Evolutionary conservation across 768 basidiomycete species (phyloP).

Genomic region (Leccinum truebloodii): DNA sequence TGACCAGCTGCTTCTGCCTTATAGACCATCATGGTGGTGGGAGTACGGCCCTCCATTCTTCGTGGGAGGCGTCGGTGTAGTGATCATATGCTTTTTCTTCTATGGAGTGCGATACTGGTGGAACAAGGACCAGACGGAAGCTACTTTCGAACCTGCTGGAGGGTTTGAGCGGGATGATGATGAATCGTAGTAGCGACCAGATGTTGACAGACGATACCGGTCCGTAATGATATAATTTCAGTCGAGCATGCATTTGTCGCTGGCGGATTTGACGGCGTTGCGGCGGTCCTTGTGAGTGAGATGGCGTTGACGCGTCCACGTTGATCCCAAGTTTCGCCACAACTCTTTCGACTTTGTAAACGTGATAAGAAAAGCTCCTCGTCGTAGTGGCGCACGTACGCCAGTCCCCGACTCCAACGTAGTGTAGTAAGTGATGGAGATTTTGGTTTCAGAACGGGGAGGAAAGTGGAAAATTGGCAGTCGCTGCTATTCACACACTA

Average conservation of each 20-base stretch:
- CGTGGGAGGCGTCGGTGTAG: constrained; percentile 58
- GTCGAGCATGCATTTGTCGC: constrained; percentile 50
- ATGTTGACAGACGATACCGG: constrained; percentile 19
- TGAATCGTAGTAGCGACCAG: constrained; percentile 28
- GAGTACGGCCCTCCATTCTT: constrained; percentile 70
- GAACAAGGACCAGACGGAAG: constrained; percentile 74
- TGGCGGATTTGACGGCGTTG: constrained; percentile 89
- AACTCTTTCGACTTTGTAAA: constrained; percentile 74
- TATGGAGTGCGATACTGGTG: constrained; percentile 70
- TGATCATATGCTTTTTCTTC: constrained; percentile 69
- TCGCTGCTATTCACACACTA: too few relatives aligned
- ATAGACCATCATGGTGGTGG: constrained; percentile 83
- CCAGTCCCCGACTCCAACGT: too few relatives aligned
- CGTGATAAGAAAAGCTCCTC: too few relatives aligned
- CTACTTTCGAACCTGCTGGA: constrained; percentile 88
- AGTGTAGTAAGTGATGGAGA: too few relatives aligned
- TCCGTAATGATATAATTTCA: not conserved
- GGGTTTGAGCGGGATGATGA: constrained; percentile 66
- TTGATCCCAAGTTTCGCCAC: constrained; percentile 13
- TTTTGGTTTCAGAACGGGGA: too few relatives aligned
- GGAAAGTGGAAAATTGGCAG: too few relatives aligned
- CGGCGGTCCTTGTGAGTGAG: constrained; percentile 85
- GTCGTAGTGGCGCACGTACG: too few relatives aligned
- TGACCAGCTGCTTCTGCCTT: constrained; percentile 81
- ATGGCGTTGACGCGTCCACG: not conserved